A percentile compares a stretch with the other conserved stretches of the same genome.
phyloP scores from a whole-genome alignment of 2,329 filamentous ascomycete species.

The Scortechinia acanthostroma region DNA sequence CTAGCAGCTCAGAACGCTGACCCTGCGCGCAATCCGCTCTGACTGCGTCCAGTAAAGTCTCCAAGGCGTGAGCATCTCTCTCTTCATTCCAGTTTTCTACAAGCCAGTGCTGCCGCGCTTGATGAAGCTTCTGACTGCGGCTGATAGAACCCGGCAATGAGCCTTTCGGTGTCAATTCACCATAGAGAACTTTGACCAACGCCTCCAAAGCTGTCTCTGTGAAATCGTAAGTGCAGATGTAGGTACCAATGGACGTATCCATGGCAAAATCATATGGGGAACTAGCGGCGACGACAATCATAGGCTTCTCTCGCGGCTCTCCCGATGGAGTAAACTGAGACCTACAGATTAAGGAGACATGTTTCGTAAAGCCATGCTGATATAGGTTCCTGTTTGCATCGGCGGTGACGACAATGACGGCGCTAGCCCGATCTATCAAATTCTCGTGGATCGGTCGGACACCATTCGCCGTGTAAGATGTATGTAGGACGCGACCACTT shows the following conservation, averaged over 20 bases:
- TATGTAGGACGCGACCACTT: slow-evolving; percentile 81
- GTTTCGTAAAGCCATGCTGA: slow-evolving; percentile 89
- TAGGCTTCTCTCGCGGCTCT: slow-evolving; percentile 71
- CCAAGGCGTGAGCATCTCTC: slow-evolving; percentile 66
- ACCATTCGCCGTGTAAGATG: slow-evolving; percentile 89
- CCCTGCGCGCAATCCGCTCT: slow-evolving; percentile 61
- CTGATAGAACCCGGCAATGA: slow-evolving; percentile 69
- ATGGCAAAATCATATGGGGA: slow-evolving; percentile 95
- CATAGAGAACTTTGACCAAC: slow-evolving; percentile 75
- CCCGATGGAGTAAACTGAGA: slow-evolving; percentile 48
- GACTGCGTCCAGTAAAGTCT: slow-evolving; percentile 67
- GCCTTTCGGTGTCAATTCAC: slow-evolving; percentile 56
- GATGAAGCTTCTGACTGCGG: slow-evolving; percentile 79
- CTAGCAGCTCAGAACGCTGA: slow-evolving; percentile 61
- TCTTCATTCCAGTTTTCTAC: slow-evolving; percentile 81
- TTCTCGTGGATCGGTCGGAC: slow-evolving; percentile 89
- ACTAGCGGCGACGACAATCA: slow-evolving; percentile 87
- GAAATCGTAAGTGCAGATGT: slow-evolving; percentile 93
- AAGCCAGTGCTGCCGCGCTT: slow-evolving; percentile 90
- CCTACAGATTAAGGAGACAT: slow-evolving; percentile 90
- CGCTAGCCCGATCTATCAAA: slow-evolving; percentile 78
- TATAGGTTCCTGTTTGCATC: slow-evolving; percentile 92
- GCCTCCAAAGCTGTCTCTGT: slow-evolving; percentile 85
- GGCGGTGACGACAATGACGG: slow-evolving; percentile 83
- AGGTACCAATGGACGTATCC: slow-evolving; percentile 83